Evolutionary conservation across 148 eudicot genomes (phyloP).

Genomic region (Suaeda aralocaspica): DNA sequence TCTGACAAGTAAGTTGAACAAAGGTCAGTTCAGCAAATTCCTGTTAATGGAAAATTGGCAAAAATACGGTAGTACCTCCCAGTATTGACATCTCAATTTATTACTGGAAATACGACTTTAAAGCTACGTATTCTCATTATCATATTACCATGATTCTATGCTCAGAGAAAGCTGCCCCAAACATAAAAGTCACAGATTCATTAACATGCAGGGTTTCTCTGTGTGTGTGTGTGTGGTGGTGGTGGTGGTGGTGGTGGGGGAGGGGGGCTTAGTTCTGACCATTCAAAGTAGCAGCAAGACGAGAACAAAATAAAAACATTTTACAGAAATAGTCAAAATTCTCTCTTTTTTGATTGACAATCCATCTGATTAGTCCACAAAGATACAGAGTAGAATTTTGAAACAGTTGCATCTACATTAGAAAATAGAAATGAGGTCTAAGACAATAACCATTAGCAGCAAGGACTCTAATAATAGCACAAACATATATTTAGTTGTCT

Average conservation of each 20-base stretch:
- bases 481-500: no score
- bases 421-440: not conserved
- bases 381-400: not conserved
- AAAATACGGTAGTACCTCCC: not conserved
- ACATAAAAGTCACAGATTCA: no score
- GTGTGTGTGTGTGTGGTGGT: no score
- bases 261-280: no score
- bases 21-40: not conserved
- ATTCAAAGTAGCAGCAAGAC: not conserved
- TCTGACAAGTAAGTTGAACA: conserved; percentile 36
- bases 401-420: not conserved
- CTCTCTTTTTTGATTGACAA: no score
- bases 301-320: not conserved
- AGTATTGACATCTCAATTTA: not conserved
- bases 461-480: not conserved
- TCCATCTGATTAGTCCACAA: not conserved
- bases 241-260: no score
- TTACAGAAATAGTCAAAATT: no score
- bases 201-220: no score
- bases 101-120: not conserved
- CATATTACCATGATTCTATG: not conserved
- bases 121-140: no score
- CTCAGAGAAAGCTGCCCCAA: not conserved
- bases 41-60: not conserved
- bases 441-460: not conserved